Evolutionary conservation across 2,329 filamentous ascomycete species (phyloP), one percentile per base, ranked within the genome.

Genomic region (Paraphoma sp.): DNA sequence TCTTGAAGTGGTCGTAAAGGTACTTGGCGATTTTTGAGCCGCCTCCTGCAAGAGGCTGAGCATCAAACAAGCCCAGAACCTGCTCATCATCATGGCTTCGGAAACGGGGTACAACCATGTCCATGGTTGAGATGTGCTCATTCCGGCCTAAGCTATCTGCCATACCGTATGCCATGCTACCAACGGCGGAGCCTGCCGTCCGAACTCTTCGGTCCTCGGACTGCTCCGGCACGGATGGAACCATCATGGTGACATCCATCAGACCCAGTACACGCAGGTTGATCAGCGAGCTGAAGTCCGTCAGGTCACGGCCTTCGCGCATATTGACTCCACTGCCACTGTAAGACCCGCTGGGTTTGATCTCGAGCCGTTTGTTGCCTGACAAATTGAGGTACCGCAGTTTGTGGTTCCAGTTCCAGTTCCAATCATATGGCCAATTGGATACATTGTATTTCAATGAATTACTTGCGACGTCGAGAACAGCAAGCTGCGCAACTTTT

Each of bases 391-490:
- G 88, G 72, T 96, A 99, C 61, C 93, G 90, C 63, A 99, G 81
- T 68, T 97, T 96, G 47, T 91, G 92, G 70, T 99, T 99, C 83
- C 95, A 91, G 72, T 98, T 98, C 95, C 95, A 99, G 70, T 99
- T 99, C 95, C 95, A 99, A 74, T 99, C 95, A 73, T 99, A 99
- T 0, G 94, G 95, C 83, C 96, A 97, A 71, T 99, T 99, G 30
- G 93, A 95, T 46, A 99, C 96, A 74, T 99, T 99, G 84, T 99
- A 99, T 77, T 98, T 99, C 54, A 99, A 82, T 18, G 87, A 88
- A 73, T 99, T 99, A 82, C 91, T 97, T 58, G 93, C 94, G 60
- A 96, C 96, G 77, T 99, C 95, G 48, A 99, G 83, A 48, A 97
- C 90, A 5, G 93, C 89, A 28, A 99, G 85, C 76, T 95, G 95